Conservation (phyloP, 169 alveolate species). For the Plasmodium gonderi region DNA sequence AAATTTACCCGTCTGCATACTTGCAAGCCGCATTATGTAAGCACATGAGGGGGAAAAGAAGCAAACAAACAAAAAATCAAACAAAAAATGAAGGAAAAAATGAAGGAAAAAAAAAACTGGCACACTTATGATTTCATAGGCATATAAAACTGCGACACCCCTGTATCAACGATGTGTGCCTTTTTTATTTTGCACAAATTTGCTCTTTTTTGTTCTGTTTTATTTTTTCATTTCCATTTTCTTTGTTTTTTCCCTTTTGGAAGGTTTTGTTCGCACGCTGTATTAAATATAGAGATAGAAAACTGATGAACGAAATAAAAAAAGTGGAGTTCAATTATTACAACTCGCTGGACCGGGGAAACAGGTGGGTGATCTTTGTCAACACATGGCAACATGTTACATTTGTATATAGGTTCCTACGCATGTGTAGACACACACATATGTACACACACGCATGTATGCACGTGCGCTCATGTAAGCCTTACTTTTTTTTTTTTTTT, state of each 20-base stretch:
- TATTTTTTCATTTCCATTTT: neutral
- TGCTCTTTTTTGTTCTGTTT: no score
- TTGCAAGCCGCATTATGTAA: conserved; percentile 61
- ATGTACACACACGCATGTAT: neutral
- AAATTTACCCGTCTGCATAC: conserved; percentile 59
- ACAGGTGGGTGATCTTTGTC: conserved; percentile 8
- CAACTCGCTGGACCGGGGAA: conserved; percentile 12
- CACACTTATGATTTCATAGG: no score
- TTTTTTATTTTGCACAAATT: no score
- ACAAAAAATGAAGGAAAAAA: neutral
- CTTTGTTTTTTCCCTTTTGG: neutral
- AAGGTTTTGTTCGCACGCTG: conserved; percentile 52
- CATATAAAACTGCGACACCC: no score
- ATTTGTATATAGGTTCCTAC: neutral
- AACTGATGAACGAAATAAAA: conserved; percentile 56
- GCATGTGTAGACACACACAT: neutral
- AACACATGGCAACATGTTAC: neutral
- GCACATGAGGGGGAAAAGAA: neutral
- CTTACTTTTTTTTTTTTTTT: neutral
- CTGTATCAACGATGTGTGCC: no score
- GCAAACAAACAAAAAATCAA: neutral
- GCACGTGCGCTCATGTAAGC: neutral
- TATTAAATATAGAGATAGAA: conserved; percentile 35
- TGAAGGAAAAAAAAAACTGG: neutral
- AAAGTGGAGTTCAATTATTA: conserved; percentile 44